Evolutionary conservation across 2,329 filamentous ascomycete species (phyloP).

Genomic region (Furcasterigmium sp.): DNA sequence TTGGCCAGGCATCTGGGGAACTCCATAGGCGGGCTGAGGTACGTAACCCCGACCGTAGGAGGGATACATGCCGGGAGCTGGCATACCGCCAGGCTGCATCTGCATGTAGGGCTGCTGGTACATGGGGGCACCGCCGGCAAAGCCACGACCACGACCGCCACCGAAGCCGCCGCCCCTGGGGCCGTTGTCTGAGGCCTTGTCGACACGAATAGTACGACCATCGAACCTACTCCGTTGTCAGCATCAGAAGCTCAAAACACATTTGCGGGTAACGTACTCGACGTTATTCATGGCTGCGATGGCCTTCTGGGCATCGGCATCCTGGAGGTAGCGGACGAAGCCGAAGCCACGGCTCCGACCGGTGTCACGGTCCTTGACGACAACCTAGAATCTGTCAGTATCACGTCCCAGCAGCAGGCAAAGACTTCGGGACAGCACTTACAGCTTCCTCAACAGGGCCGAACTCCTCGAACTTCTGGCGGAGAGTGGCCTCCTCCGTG

Average conservation of each 20-base stretch:
- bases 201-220: slow-evolving; percentile 88
- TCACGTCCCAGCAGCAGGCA: too few species aligned
- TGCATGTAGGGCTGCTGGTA: slow-evolving; percentile 12
- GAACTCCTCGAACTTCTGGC: slow-evolving; percentile 88
- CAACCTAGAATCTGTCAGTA: slow-evolving; percentile 56
- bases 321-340: slow-evolving; percentile 83
- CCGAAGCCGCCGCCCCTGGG: slow-evolving; percentile 55
- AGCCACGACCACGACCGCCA: slow-evolving; percentile 29
- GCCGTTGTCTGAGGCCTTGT: slow-evolving; percentile 84
- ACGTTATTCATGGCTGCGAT: slow-evolving; percentile 80
- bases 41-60: slow-evolving; percentile 40
- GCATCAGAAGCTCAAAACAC: slow-evolving; percentile 4
- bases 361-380: slow-evolving; percentile 96
- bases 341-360: slow-evolving; percentile 95
- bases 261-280: slow-evolving; percentile 66
- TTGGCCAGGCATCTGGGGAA: slow-evolving; percentile 27
- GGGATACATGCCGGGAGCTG: slow-evolving; percentile 30
- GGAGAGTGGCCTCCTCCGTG: slow-evolving; percentile 83
- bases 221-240: slow-evolving; percentile 66
- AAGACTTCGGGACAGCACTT: too few species aligned
- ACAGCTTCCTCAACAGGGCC: slow-evolving; percentile 93
- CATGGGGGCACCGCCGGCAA: slow-evolving; percentile 23
- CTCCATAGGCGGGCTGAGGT: slow-evolving; percentile 29
- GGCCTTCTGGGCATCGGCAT: slow-evolving; percentile 70
- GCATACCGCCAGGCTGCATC: slow-evolving; percentile 19